phyloP scores from a whole-genome alignment of 106 monocot genomes.

The Phalaenopsis aphrodite region DNA sequence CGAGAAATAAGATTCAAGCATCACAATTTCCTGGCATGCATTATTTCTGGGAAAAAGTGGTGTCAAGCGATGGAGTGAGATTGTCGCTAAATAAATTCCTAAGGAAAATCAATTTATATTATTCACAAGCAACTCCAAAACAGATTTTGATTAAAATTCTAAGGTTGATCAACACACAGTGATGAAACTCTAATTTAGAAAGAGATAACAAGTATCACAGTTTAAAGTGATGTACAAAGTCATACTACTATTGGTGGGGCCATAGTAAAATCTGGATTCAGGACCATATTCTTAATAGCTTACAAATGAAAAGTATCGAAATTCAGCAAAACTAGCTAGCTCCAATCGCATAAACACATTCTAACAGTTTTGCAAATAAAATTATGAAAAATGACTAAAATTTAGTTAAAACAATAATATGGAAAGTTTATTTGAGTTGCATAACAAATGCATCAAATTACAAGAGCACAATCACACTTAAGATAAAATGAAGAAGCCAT shows the following conservation, averaged over 20 bases:
- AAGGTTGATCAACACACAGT: neutral
- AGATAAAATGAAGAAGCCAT: neutral
- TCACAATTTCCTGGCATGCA: neutral
- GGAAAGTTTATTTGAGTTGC: neutral
- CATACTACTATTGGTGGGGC: neutral
- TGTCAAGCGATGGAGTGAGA: neutral
- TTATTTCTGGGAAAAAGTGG: neutral
- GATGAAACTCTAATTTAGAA: neutral
- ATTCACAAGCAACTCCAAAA: neutral
- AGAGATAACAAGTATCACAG: neutral
- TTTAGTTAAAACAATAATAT: neutral
- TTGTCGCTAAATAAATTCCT: neutral
- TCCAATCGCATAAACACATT: neutral
- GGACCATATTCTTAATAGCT: neutral
- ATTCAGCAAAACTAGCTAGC: neutral
- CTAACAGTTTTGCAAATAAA: neutral
- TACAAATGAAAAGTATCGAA: neutral
- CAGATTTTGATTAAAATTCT: neutral
- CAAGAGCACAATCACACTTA: neutral
- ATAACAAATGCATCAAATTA: neutral
- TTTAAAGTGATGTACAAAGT: neutral
- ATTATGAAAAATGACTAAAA: neutral
- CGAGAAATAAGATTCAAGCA: neutral
- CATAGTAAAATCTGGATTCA: neutral
- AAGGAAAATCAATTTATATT: neutral